Evolutionary conservation across 495 filamentous ascomycete species (phyloP).

Genomic region (Parathielavia appendiculata): DNA sequence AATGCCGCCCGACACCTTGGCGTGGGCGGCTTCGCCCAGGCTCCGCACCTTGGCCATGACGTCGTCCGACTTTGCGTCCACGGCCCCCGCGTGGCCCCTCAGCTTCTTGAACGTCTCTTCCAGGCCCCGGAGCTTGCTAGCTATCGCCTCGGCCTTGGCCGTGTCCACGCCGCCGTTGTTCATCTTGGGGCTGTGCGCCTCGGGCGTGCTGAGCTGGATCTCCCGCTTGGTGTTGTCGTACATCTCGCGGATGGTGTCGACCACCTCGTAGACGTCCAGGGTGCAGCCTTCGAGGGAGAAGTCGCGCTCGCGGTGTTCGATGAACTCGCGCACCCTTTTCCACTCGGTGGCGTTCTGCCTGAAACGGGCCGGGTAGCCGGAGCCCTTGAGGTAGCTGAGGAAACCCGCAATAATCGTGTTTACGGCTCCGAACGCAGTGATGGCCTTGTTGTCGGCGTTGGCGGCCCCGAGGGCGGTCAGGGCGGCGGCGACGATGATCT

Average conservation of each 20-base stretch:
- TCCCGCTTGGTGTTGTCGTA: conserved; percentile 8
- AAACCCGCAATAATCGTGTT: conserved; percentile 8
- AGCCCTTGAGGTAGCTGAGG: conserved; percentile 10
- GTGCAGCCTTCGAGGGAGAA: conserved; percentile 1
- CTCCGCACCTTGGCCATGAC: background rate
- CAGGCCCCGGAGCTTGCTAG: background rate
- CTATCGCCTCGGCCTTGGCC: conserved; percentile 2
- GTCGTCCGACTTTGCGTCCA: background rate
- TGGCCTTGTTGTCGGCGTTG: conserved; percentile 8
- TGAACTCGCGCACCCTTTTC: conserved; percentile 7
- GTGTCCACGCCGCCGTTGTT: background rate
- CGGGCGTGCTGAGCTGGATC: background rate
- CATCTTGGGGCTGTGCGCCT: background rate
- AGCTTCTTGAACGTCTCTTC: conserved; percentile 2
- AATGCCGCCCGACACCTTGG: background rate
- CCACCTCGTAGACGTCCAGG: conserved; percentile 7
- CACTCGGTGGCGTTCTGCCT: conserved; percentile 6
- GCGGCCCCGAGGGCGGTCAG: conserved; percentile 7
- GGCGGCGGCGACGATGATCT: conserved; percentile 10
- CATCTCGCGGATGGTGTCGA: background rate
- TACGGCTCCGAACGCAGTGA: conserved; percentile 1
- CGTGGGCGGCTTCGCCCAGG: background rate
- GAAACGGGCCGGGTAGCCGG: conserved; percentile 6
- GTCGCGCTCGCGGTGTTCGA: conserved; percentile 10
- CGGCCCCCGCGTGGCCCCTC: background rate